Base-by-base conservation (phyloP, 2,329 filamentous ascomycete species). In the Fusarium papillatum region DNA sequence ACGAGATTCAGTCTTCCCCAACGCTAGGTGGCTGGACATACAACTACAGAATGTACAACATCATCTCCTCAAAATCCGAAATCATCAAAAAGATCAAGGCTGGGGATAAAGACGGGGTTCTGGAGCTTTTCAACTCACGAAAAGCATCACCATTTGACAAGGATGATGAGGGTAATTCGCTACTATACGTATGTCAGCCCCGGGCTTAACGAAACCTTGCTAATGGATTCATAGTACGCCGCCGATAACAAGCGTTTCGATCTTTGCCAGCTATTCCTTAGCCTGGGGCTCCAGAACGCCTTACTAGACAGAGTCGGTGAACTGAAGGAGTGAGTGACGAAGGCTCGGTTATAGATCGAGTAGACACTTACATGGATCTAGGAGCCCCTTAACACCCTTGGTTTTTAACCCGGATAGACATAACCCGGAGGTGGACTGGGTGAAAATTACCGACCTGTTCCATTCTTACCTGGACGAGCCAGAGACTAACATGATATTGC, bases 101-200 rank as follows among this genome's bases (percentile, higher is more conserved):
- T 0, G 80, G 80, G 2, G 79, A 82, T 2, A 65, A 17, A 3
- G 8, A 4, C 11, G 75, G 80, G 0, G 69, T 81, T 6, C n/a
- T 75, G 2, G 57, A 81, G 7, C 66, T 81, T 3, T 80, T 82
- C 24, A 48, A 9, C 1, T 26, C 14, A 0, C 72, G 71, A 4
- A 8, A 75, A 29, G 80, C 80, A 14, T 81, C 80, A 0, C 79
- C 78, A 0, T 81, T 79, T 19, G 80, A 81, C n/a, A 74, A 59
- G 11, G 67, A 72, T n/a, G 7, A n/a, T 0, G 0, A 19, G 1
- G 80, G 79, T 0, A 0, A 16, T 0, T 77, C 78, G 0, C 67
- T 81, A 0, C 36, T 81, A 34, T 64, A 5, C 11, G 39, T 43
- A 53, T 38, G 34, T 36, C 34, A 36, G 34, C 29, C 29, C 29